phyloP scores from a whole-genome alignment of 495 filamentous ascomycete genomes.

The Lasiosphaeria hispida region DNA sequence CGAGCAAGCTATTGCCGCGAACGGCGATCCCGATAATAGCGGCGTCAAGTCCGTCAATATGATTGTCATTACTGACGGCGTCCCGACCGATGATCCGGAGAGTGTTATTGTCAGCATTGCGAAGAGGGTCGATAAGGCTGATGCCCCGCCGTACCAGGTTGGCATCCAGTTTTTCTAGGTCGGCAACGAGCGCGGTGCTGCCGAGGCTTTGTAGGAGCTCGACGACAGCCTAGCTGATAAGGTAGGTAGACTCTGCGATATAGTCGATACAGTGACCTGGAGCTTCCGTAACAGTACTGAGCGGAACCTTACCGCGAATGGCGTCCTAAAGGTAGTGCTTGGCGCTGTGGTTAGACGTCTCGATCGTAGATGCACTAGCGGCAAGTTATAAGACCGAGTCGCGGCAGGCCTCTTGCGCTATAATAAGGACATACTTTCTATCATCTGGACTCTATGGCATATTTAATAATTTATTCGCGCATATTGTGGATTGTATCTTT shows the following conservation, averaged over 20 bases:
- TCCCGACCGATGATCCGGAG: slow-evolving; percentile 71
- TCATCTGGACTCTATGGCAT: too few relatives aligned
- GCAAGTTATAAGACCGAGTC: background rate
- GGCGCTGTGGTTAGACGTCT: slow-evolving; percentile 66
- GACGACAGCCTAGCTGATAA: slow-evolving; percentile 69
- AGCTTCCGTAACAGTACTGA: slow-evolving; percentile 38
- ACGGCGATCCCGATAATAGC: slow-evolving; percentile 42
- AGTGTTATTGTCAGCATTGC: slow-evolving; percentile 65
- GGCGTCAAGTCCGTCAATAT: slow-evolving; percentile 82
- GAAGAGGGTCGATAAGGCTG: slow-evolving; percentile 64
- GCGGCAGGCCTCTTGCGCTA: too few relatives aligned
- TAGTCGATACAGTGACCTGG: slow-evolving; percentile 91
- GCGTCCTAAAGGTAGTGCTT: slow-evolving; percentile 79
- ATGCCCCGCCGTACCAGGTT: slow-evolving; percentile 79
- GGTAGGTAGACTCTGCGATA: slow-evolving; percentile 67
- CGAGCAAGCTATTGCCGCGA: slow-evolving; percentile 29
- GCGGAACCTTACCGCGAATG: slow-evolving; percentile 49
- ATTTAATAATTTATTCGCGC: too few relatives aligned
- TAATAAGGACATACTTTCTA: too few relatives aligned
- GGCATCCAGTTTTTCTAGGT: slow-evolving; percentile 98
- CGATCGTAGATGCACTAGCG: slow-evolving; percentile 42
- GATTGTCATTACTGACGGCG: slow-evolving; percentile 91
- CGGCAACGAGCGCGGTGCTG: slow-evolving; percentile 67
- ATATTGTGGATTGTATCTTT: too few relatives aligned
- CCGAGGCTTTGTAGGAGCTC: slow-evolving; percentile 63